Base-by-base conservation (phyloP, 2,329 filamentous ascomycete genomes). In the Talaromyces albobiverticillius region DNA sequence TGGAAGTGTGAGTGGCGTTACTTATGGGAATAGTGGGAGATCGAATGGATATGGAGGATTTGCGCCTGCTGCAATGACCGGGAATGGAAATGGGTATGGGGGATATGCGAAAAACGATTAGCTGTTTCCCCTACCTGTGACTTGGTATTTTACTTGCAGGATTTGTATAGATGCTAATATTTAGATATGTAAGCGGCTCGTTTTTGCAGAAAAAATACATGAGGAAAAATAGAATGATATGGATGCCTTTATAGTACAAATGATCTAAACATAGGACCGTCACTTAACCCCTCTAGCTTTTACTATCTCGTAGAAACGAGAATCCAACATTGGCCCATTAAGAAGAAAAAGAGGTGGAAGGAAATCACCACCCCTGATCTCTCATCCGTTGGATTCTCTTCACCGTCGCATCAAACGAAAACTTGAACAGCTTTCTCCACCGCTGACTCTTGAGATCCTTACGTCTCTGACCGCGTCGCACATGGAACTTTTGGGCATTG, bases 41-140 rank as follows among this genome's bases (percentile, higher is more conserved):
- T 62, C 79, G 59, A 82, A 77, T 72, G 75, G 78, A 51, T 82
- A 85, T 69, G 82, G 82, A 41, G 78, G 78, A 47, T 82, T 83
- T 62, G 73, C 79, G 59, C 65, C 75, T 60, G 65, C 64, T 16
- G 65, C 68, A 54, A 58, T 59, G 2, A 57, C 58, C 48, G 51
- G 52, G 42, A 55, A 57, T 42, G 65, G 65, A 32, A 62, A 67
- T 63, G 71, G 69, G 26, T 67, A 71, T 62, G 68, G 69, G 31
- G 71, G 70, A 4, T 71, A 71, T 57, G 74, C 73, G 23, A 76
- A 76, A 60, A 72, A 65, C 53, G 74, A 76, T 60, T 76, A 60
- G 72, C 56, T 23, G 3, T n/a, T 51, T 16, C 29, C n/a, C 5
- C 5, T 29, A 29, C 5, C 26, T 29, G 5, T 29, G 26, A 29